phyloP scores from a whole-genome alignment of 1,139 yeast species.

The Saccharomyces hybrid region DNA sequence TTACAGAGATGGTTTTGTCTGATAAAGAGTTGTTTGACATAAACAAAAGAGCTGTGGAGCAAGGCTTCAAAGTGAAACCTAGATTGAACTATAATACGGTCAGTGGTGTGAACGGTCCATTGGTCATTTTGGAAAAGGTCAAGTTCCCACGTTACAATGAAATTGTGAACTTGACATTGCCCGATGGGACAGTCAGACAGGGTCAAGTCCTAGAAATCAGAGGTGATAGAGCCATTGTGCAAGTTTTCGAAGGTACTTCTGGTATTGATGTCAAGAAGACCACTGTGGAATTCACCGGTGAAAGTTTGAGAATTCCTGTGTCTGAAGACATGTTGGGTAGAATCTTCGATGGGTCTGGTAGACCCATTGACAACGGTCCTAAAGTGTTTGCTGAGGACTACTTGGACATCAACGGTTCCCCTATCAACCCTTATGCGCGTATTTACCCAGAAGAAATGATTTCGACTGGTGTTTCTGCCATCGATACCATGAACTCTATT shows the following conservation, averaged over 20 bases:
- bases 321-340: conserved; percentile 97
- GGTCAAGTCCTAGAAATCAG: conserved; percentile 98
- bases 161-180: conserved; percentile 90
- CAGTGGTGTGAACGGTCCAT: conserved; percentile 96
- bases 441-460: conserved; percentile 99
- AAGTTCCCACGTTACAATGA: conserved; percentile 95
- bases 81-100: conserved; percentile 91
- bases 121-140: conserved; percentile 91
- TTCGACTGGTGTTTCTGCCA: conserved; percentile 96
- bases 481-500: conserved; percentile 98
- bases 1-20: conserved; percentile 25
- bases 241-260: conserved; percentile 96
- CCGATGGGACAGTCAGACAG: conserved; percentile 89
- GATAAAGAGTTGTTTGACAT: conserved; percentile 49
- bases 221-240: conserved; percentile 95
- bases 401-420: conserved; percentile 96
- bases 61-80: conserved; percentile 85
- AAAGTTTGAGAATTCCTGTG: conserved; percentile 85
- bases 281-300: conserved; percentile 93
- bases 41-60: conserved; percentile 85
- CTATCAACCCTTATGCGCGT: conserved; percentile 96
- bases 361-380: conserved; percentile 98
- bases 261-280: conserved; percentile 98
- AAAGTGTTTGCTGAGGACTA: conserved; percentile 97
- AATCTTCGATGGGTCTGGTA: conserved; percentile 97